Conservation (phyloP, 2,329 filamentous ascomycete genomes). For the Xylariaceae sp. region DNA sequence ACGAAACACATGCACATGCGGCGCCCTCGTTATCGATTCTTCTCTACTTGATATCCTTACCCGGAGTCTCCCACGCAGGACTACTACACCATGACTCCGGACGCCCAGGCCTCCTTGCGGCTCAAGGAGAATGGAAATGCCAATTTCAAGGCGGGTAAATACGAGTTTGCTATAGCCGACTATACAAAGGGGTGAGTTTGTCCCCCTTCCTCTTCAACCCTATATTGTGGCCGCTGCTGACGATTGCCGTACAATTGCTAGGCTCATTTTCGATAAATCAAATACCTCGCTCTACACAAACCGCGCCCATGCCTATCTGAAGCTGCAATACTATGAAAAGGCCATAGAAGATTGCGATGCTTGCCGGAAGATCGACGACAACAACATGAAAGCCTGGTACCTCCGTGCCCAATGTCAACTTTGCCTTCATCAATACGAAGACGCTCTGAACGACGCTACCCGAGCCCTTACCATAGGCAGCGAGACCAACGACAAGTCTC, state of each 20-base stretch:
- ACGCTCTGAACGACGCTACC: conserved; percentile 66
- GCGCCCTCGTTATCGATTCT: too few relatives aligned
- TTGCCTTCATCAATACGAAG: conserved; percentile 65
- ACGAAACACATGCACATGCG: too few relatives aligned
- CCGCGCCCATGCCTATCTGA: conserved; percentile 76
- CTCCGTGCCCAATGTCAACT: conserved; percentile 81
- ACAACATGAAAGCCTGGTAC: conserved; percentile 76
- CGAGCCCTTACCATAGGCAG: conserved; percentile 70
- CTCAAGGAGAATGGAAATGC: conserved; percentile 60
- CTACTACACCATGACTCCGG: conserved; percentile 21
- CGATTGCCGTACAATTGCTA: conserved; percentile 30
- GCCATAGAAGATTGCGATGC: conserved; percentile 74
- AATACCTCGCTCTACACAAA: conserved; percentile 86
- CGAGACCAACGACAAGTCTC: conserved; percentile 58
- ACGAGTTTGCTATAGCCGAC: conserved; percentile 58
- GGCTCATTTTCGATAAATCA: conserved; percentile 71
- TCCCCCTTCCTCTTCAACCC: background rate
- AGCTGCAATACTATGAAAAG: conserved; percentile 67
- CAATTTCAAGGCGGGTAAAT: conserved; percentile 64
- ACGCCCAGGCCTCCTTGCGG: conserved; percentile 32
- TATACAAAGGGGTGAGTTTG: conserved; percentile 66
- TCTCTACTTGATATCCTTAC: too few relatives aligned
- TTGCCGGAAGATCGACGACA: conserved; percentile 64
- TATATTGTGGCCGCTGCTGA: conserved; percentile 3
- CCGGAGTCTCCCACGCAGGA: too few relatives aligned